These are phyloP conservation scores for Talaromyces ruber DNA, from an alignment of 495 filamentous ascomycete species.

Conservation along the genomic window DNA sequence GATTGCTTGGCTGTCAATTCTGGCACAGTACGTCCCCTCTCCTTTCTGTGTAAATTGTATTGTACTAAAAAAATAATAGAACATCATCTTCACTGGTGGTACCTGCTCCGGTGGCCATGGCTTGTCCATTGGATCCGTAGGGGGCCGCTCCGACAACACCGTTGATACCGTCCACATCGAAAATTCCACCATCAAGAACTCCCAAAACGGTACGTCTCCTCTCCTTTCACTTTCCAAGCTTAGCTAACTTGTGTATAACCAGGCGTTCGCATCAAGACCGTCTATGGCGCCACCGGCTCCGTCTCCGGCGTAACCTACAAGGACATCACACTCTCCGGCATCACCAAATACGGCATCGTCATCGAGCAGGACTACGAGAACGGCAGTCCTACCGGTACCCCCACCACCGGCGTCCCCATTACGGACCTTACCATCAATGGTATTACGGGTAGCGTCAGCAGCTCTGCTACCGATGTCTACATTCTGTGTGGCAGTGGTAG, in stretches of 20 bases:
- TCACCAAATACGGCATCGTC: slow-evolving; percentile 55
- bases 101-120: slow-evolving; percentile 55
- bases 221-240: slow-evolving; percentile 3
- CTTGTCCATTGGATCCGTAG: slow-evolving; percentile 62
- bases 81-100: slow-evolving; percentile 47
- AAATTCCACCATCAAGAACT: slow-evolving; percentile 43
- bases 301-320: slow-evolving; percentile 51
- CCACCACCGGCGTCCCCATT: slow-evolving; percentile 54
- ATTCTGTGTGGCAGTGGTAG: slow-evolving; percentile 44
- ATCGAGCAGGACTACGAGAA: slow-evolving; percentile 66
- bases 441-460: slow-evolving; percentile 42
- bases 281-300: slow-evolving; percentile 45
- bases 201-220: slow-evolving; percentile 33
- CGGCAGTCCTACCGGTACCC: slow-evolving; percentile 49
- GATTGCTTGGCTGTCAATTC: slow-evolving; percentile 59
- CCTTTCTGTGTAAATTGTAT: background rate
- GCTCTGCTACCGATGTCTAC: slow-evolving; percentile 36
- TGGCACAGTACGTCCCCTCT: slow-evolving; percentile 25
- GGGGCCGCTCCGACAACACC: slow-evolving; percentile 51
- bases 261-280: slow-evolving; percentile 55
- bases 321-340: slow-evolving; percentile 48
- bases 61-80: slow-evolving; percentile 18
- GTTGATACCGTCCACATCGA: slow-evolving; percentile 48
- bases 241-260: background rate
- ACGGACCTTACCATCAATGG: slow-evolving; percentile 45